Conservation (phyloP, 2,329 filamentous ascomycete species). For the Fusarium heterosporum region DNA sequence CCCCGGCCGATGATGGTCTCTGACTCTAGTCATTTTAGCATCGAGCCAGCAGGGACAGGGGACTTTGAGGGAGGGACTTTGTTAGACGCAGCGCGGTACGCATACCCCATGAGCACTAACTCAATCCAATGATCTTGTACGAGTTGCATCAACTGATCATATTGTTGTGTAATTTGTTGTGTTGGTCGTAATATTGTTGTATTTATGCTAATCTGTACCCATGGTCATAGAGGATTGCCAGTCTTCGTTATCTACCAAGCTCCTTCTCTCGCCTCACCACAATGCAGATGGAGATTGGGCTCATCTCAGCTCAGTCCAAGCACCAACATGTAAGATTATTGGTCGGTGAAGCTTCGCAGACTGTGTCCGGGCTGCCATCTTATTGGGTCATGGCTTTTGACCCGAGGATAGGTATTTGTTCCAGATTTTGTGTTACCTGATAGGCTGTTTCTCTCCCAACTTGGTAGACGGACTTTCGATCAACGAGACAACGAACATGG, state of each 20-base stretch:
- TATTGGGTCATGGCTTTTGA: constrained; percentile 13
- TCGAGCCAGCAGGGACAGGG: constrained; percentile 43
- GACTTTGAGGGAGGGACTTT: constrained; percentile 20
- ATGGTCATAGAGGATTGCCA: not conserved
- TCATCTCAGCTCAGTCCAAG: not conserved
- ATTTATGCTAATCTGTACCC: not conserved
- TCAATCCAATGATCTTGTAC: constrained; percentile 7
- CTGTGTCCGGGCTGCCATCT: not conserved
- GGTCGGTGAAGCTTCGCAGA: constrained; percentile 4
- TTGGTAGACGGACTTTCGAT: not conserved
- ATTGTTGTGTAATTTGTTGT: not conserved
- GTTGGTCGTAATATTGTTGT: not conserved
- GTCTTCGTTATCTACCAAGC: not conserved
- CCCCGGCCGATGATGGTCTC: constrained; percentile 41
- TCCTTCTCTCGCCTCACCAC: not conserved
- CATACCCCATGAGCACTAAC: not conserved
- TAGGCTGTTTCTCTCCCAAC: not conserved
- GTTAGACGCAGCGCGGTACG: not conserved
- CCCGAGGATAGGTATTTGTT: constrained; percentile 17
- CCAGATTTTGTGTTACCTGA: constrained; percentile 1
- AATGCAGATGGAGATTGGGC: not conserved
- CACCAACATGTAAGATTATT: constrained; percentile 36
- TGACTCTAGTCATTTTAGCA: constrained; percentile 40
- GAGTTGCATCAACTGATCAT: not conserved
- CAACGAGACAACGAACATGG: not conserved